Base-by-base conservation (phyloP, 1,284 basidiomycete genomes). In the Earliella scabrosa region DNA sequence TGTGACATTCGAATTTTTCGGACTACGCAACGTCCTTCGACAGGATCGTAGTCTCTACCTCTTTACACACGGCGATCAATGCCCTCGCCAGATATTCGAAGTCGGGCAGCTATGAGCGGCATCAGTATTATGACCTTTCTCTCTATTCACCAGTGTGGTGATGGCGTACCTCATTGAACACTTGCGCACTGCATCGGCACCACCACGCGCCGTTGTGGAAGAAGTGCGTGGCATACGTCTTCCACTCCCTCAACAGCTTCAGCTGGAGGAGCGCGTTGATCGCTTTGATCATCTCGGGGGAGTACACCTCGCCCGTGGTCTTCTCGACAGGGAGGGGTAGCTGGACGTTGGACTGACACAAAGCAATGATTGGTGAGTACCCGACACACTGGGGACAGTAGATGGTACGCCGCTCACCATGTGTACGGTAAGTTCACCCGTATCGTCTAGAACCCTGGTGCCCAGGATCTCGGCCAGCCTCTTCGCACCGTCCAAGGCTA, bases 401-500 rank as follows among this genome's bases (percentile, higher is more conserved):
- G n/a, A n/a, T n/a, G n/a, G n/a, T n/a, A n/a, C n/a, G n/a, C n/a
- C n/a, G n/a, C n/a, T n/a, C n/a, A 89, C 91, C 92, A 95, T 93
- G 64, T 82, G 86, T 20, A 84, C 70, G 0, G 90, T 94, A 23
- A 88, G 75, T 48, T 87, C 84, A 0, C 79, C 76, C 4, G 43
- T 52, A 35, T 87, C 81, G 58, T 82, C 83, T 73, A 95, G 75
- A 1, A 91, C 77, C 0, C 71, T 68, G 1, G 92, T 94, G 6
- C 83, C 85, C 32, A 93, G 73, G 2, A 87, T 71, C 59, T 86
- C 79, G 0, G 86, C 83, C 2, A 95, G 77, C 13, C 75, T 74
- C 56, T 81, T 79, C 0, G 91, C 93, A n/a, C 93, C 95, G 50
- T 80, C 74, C 1, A 89, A 63, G 0, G 94, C 95, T 21, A 96